These are phyloP conservation scores for Paradendryphiella salina DNA, from an alignment of 2,329 filamentous ascomycete genomes.

Conservation along the genomic window DNA sequence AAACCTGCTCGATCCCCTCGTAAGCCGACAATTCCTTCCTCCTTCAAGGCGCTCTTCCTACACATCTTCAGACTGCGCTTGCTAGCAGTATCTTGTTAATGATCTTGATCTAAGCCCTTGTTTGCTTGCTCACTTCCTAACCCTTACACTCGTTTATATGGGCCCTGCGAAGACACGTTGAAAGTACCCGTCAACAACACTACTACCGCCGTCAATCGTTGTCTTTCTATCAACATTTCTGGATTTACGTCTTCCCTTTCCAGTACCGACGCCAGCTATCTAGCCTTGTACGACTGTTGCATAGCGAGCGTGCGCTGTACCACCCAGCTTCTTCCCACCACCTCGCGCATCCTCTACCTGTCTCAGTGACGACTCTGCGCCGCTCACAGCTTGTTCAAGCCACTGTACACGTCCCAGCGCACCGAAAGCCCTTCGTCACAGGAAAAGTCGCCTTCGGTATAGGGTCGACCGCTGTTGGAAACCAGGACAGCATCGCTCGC, in stretches of 20 bases:
- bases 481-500: slow-evolving; percentile 11
- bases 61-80: slow-evolving; percentile 27
- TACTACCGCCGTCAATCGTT: slow-evolving; percentile 15
- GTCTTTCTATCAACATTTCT: slow-evolving; percentile 18
- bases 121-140: slow-evolving; percentile 18
- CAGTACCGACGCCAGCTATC: slow-evolving; percentile 30
- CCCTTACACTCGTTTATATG: slow-evolving; percentile 36
- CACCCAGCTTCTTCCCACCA: slow-evolving; percentile 27
- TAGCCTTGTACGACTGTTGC: slow-evolving; percentile 36
- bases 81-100: slow-evolving; percentile 22
- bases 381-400: slow-evolving; percentile 13
- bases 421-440: slow-evolving; percentile 10
- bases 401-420: slow-evolving; percentile 12
- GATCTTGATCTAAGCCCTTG: slow-evolving; percentile 18
- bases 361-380: slow-evolving; percentile 18
- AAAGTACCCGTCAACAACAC: background rate
- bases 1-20: slow-evolving; percentile 30
- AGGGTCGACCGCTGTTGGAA: slow-evolving; percentile 16
- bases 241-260: slow-evolving; percentile 11
- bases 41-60: slow-evolving; percentile 22
- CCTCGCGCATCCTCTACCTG: slow-evolving; percentile 19
- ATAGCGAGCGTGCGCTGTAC: slow-evolving; percentile 36
- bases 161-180: slow-evolving; percentile 5
- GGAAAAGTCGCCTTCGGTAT: slow-evolving; percentile 7
- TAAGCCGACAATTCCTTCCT: slow-evolving; percentile 8